Percentiles rank a stretch among this genome's conserved stretches.
phyloP scores from a whole-genome alignment of 176 grass and related monocot genomes.

The Paspalum vaginatum region DNA sequence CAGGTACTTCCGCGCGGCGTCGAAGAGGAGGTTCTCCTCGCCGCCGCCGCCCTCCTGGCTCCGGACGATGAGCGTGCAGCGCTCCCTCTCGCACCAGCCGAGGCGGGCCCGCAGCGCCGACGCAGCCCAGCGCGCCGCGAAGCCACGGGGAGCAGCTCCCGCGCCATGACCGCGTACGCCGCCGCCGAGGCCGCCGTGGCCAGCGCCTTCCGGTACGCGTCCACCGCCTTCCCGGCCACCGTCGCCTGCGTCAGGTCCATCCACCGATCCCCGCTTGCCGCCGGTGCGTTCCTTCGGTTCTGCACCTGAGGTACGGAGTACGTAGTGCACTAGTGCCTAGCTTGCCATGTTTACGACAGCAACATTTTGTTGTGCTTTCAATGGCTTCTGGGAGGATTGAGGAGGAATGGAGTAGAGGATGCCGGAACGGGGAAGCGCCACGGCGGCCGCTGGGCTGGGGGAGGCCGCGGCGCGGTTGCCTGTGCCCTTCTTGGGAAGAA shows the following conservation, averaged over 20 bases:
- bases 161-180: slow-evolving; percentile 46
- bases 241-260: slow-evolving; percentile 21
- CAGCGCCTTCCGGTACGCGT: slow-evolving; percentile 43
- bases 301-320: too few species aligned
- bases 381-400: neutral
- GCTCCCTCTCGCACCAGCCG: neutral
- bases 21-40: slow-evolving; percentile 30
- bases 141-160: slow-evolving; percentile 41
- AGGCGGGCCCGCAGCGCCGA: neutral
- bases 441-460: too few species aligned
- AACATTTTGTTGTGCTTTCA: neutral
- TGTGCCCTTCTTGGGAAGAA: too few species aligned
- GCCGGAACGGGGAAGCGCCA: too few species aligned
- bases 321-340: neutral
- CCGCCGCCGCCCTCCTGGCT: neutral
- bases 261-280: neutral
- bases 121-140: slow-evolving; percentile 25
- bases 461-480: too few species aligned
- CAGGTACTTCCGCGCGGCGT: slow-evolving; percentile 34
- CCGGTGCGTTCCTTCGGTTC: neutral
- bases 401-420: too few species aligned
- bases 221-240: slow-evolving; percentile 16
- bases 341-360: neutral
- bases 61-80: slow-evolving; percentile 23
- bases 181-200: slow-evolving; percentile 40